A percentile compares a stretch with the other conserved stretches of the same genome.
These are phyloP conservation scores for Pseudogymnoascus sp. DNA, from an alignment of 2,329 filamentous ascomycete genomes.

Conservation along the genomic window DNA sequence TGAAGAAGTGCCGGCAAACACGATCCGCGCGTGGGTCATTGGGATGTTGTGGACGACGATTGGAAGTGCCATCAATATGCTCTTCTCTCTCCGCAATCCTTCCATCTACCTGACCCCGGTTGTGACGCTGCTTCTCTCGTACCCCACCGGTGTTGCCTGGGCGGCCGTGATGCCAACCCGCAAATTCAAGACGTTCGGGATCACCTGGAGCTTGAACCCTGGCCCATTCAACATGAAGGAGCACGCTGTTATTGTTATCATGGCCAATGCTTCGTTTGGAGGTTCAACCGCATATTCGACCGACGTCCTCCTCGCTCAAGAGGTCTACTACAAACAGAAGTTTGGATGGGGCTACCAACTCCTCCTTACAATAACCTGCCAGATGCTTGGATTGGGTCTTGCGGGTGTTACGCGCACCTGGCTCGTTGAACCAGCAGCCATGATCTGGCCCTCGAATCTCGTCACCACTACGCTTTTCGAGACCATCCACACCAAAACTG, in stretches of 20 bases:
- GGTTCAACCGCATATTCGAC: constrained; percentile 53
- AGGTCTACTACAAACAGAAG: constrained; percentile 68
- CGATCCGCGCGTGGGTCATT: constrained; percentile 55
- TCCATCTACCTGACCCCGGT: constrained; percentile 38
- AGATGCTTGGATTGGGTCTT: constrained; percentile 58
- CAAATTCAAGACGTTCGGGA: constrained; percentile 42
- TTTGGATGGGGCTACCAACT: constrained; percentile 55
- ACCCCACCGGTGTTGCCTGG: constrained; percentile 53
- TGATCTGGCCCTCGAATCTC: constrained; percentile 58
- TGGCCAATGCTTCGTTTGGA: constrained; percentile 36
- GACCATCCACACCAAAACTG: constrained; percentile 37
- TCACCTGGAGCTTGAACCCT: constrained; percentile 55
- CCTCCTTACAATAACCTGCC: constrained; percentile 53
- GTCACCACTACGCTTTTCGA: constrained; percentile 43
- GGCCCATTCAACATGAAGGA: constrained; percentile 67
- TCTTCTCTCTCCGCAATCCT: constrained; percentile 27
- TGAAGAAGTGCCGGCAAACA: constrained; percentile 59
- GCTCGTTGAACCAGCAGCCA: constrained; percentile 52
- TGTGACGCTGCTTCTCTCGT: constrained; percentile 28
- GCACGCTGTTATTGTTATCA: constrained; percentile 61
- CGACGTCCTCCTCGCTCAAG: constrained; percentile 65
- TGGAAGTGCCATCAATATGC: constrained; percentile 24
- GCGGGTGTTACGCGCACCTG: constrained; percentile 55
- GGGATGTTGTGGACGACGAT: constrained; percentile 19
- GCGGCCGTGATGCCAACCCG: constrained; percentile 32